phyloP scores from a whole-genome alignment of 2,329 filamentous ascomycete genomes.

The Aspergillus udagawae region DNA sequence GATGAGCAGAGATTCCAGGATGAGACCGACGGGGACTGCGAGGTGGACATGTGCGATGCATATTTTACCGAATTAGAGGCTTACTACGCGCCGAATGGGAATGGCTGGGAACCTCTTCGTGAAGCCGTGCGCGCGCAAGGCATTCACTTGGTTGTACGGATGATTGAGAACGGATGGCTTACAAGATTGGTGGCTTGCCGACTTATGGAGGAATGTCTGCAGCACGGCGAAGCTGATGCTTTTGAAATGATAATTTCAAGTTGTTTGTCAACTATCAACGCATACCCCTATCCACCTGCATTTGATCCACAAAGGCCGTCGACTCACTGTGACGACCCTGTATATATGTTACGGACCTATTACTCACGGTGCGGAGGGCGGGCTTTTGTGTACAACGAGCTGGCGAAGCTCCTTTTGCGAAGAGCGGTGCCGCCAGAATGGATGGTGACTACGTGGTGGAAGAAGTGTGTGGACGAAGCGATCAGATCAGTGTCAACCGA shows the following conservation, averaged over 20 bases:
- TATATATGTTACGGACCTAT: slow-evolving; percentile 31
- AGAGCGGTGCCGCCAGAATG: slow-evolving; percentile 35
- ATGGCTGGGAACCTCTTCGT: slow-evolving; percentile 39
- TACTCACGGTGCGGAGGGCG: slow-evolving; percentile 16
- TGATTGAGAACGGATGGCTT: slow-evolving; percentile 35
- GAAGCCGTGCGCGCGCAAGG: slow-evolving; percentile 40
- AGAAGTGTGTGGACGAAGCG: slow-evolving; percentile 32
- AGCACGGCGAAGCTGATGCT: slow-evolving; percentile 31
- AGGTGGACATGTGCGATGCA: slow-evolving; percentile 38
- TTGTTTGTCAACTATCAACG: slow-evolving; percentile 24
- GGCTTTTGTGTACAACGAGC: slow-evolving; percentile 31
- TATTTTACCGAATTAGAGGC: slow-evolving; percentile 41
- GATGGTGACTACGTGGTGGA: slow-evolving; percentile 39
- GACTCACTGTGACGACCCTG: slow-evolving; percentile 21
- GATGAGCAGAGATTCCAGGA: slow-evolving; percentile 34
- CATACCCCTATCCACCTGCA: slow-evolving; percentile 25
- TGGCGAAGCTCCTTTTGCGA: slow-evolving; percentile 32
- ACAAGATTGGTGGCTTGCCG: slow-evolving; percentile 27
- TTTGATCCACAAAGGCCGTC: slow-evolving; percentile 20
- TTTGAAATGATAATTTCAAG: slow-evolving; percentile 32
- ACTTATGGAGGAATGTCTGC: slow-evolving; percentile 32
- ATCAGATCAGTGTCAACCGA: slow-evolving; percentile 34
- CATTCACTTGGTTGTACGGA: slow-evolving; percentile 33
- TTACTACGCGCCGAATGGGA: slow-evolving; percentile 31
- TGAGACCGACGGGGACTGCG: slow-evolving; percentile 27